Base-by-base conservation (phyloP, 257 asterid species). In the Datura wrightii region DNA sequence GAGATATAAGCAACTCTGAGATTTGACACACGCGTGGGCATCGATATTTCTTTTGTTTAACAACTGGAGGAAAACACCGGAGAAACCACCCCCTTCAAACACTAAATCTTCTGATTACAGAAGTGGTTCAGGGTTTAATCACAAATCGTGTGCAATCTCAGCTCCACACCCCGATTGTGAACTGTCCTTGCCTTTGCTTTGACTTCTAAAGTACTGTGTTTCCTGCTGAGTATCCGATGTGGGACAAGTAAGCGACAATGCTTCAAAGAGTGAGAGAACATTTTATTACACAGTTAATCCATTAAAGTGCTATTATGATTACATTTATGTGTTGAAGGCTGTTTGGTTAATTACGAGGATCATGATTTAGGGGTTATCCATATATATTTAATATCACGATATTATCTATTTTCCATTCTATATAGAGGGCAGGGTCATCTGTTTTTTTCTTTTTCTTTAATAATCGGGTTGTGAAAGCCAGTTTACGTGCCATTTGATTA, bases 61-160 rank as follows among this genome's bases (percentile, higher is more conserved):
- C 63, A 58, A 58, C 37, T 24, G 39, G 78, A 52, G 78, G 52
- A 8, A 39, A 67, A 67, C 79, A 69, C 79, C 79, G 34, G 53
- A 19, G 5, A 39, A 69, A 69, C 53, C 34, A 69, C 79, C 79
- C 54, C 79, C 15, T 8, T 42, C 8, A 0, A 65, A 63, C 6
- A 6, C 10, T 16, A 8, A 3, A 39, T 8, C 79, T 41, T 41
- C 53, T 69, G 54, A 16, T 41, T 8, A 69, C 34, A 69, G 36
- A 41, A 69, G 53, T 0, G 53, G 34, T 41, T 69, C 6, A 69
- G 53, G 53, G 53, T 69, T 69, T 9, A 4, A n/a, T 0, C 0
- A 2, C 1, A 2, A 69, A 7, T n/a, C 9, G 36, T 1, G 79
- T 9, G 56, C 18, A 44, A 11, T 44, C 11, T 44, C 18, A 71